Percentiles rank a stretch among this genome's conserved stretches.
Evolutionary conservation across 768 basidiomycete genomes (phyloP).

Genomic region (Auricularia heimuer): DNA sequence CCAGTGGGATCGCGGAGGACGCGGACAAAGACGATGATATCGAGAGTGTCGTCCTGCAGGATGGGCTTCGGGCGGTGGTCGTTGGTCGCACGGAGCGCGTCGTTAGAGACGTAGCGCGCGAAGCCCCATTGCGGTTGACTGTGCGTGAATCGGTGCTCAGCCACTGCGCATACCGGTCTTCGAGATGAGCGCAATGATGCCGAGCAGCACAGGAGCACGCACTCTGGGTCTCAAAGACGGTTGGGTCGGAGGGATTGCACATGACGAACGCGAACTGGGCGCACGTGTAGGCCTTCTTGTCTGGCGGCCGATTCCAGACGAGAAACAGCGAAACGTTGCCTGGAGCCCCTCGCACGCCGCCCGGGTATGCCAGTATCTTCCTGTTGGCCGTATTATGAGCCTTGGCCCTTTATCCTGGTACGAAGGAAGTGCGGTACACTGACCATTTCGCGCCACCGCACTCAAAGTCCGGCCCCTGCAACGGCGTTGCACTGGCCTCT

Average conservation of each 20-base stretch:
- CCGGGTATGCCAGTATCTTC: neutral
- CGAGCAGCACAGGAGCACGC: neutral
- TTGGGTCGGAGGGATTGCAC: neutral
- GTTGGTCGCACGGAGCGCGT: neutral
- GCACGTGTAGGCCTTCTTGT: conserved; percentile 2
- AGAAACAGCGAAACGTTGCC: conserved; percentile 2
- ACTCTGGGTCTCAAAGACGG: conserved; percentile 1
- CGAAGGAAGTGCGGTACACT: neutral
- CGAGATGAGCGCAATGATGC: neutral
- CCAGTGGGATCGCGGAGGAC: neutral
- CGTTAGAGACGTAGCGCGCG: neutral
- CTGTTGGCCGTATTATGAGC: neutral
- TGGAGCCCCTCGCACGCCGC: neutral
- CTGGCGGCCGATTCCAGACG: neutral
- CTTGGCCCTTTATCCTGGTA: neutral
- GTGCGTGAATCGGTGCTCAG: neutral
- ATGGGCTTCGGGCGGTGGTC: neutral
- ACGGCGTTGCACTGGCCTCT: neutral
- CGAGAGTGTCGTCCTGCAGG: neutral
- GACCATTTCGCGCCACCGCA: neutral
- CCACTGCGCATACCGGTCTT: neutral
- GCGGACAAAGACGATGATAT: conserved; percentile 2
- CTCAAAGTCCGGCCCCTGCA: neutral
- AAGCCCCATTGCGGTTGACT: conserved; percentile 1
- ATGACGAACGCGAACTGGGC: neutral